A percentile compares a stretch with the other conserved stretches of the same genome.
Evolutionary conservation across 2,329 filamentous ascomycete genomes (phyloP).

Genomic region (Penicillium thymicola): DNA sequence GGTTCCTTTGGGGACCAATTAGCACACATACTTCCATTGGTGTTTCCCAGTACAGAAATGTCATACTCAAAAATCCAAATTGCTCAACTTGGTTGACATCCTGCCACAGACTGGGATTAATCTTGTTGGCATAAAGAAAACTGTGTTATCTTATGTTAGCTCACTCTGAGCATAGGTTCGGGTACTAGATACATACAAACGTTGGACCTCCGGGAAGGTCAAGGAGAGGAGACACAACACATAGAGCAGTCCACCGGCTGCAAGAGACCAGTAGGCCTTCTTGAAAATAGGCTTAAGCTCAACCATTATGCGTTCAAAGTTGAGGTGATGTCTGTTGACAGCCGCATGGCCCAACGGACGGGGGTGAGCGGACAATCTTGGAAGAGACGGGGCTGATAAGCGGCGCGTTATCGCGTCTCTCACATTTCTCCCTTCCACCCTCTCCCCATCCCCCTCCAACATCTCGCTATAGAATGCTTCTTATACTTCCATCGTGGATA

Average conservation of each 20-base stretch:
- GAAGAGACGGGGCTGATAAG: constrained; percentile 10
- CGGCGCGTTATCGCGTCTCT: constrained; percentile 18
- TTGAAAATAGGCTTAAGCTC: constrained; percentile 47
- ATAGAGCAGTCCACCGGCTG: constrained; percentile 63
- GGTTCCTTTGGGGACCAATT: constrained; percentile 56
- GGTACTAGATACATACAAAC: constrained; percentile 60
- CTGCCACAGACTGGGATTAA: constrained; percentile 69
- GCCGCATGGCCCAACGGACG: background rate
- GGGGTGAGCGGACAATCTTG: constrained; percentile 9
- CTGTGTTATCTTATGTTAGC: constrained; percentile 44
- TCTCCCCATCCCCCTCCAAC: constrained; percentile 11
- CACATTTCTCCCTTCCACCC: constrained; percentile 18
- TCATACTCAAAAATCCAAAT: constrained; percentile 81
- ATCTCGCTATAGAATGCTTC: background rate
- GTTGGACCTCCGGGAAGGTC: constrained; percentile 69
- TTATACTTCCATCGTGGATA: background rate
- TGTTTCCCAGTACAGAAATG: constrained; percentile 2
- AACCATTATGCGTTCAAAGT: constrained; percentile 26
- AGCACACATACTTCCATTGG: constrained; percentile 7
- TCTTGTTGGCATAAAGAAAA: constrained; percentile 76
- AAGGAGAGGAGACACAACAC: constrained; percentile 62
- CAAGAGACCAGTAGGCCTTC: constrained; percentile 56
- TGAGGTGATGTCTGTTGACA: background rate
- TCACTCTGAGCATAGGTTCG: background rate
- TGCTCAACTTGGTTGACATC: constrained; percentile 72